These are phyloP conservation scores for Neurospora sp. DNA, from an alignment of 495 filamentous ascomycete species.

Conservation along the genomic window DNA sequence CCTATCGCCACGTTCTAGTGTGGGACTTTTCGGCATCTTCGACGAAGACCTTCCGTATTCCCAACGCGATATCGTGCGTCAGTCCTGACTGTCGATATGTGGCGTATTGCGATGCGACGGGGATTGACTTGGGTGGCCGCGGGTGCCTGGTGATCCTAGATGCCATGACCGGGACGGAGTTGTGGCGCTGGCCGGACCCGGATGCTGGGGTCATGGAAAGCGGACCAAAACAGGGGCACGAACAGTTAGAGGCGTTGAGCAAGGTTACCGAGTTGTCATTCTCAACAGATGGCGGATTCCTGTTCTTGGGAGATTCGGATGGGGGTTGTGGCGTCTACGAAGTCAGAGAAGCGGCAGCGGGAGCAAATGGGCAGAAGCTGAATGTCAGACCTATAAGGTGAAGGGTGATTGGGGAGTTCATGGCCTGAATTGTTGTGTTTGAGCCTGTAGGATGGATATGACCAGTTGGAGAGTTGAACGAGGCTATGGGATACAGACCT, in stretches of 20 bases:
- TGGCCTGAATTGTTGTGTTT: neutral
- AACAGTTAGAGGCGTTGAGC: constrained; percentile 17
- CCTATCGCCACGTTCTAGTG: constrained; percentile 21
- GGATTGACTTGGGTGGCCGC: constrained; percentile 18
- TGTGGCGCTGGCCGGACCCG: constrained; percentile 26
- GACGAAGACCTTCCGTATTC: constrained; percentile 25
- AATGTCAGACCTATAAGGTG: neutral
- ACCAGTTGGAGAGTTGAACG: neutral
- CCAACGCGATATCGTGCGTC: constrained; percentile 22
- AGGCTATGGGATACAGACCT: neutral
- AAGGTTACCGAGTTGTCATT: constrained; percentile 23
- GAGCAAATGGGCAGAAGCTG: neutral
- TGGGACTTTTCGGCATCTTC: constrained; percentile 25
- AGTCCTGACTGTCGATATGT: constrained; percentile 26
- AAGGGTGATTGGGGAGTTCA: neutral
- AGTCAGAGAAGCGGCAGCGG: constrained; percentile 14
- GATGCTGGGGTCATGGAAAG: constrained; percentile 6
- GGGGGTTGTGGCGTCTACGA: constrained; percentile 22
- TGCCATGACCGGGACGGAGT: constrained; percentile 18
- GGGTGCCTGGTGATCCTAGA: constrained; percentile 22
- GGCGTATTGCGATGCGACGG: constrained; percentile 21
- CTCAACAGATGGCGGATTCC: constrained; percentile 21
- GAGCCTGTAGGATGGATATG: neutral
- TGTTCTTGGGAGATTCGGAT: constrained; percentile 21
- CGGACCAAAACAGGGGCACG: constrained; percentile 8